These are phyloP conservation scores for Aspergillus awamori DNA, from an alignment of 2,329 filamentous ascomycete species.

Conservation along the genomic window DNA sequence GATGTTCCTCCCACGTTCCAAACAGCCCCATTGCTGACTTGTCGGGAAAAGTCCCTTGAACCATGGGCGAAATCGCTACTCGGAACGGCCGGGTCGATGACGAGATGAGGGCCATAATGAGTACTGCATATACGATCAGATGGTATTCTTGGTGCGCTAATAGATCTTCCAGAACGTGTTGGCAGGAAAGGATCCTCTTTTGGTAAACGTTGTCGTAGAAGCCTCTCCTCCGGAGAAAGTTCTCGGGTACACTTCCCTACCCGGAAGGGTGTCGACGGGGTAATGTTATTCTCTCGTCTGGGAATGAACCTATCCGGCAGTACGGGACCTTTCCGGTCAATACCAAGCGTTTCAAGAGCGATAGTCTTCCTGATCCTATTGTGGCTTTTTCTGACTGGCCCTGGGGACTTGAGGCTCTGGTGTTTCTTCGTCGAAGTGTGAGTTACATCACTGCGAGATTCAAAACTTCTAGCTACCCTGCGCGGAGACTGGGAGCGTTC, in stretches of 20 bases:
- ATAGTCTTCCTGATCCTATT: constrained; percentile 21
- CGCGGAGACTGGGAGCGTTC: background rate
- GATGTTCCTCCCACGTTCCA: constrained; percentile 77
- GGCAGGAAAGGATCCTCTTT: constrained; percentile 58
- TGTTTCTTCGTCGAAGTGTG: background rate
- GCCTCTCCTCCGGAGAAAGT: constrained; percentile 51
- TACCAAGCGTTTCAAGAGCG: constrained; percentile 14
- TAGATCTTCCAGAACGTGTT: constrained; percentile 33
- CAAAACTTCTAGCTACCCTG: background rate
- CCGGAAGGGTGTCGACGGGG: constrained; percentile 54
- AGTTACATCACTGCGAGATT: background rate
- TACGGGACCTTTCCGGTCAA: constrained; percentile 23
- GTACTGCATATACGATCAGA: constrained; percentile 25
- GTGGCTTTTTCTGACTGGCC: constrained; percentile 17
- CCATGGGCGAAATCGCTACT: constrained; percentile 7
- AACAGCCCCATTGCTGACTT: constrained; percentile 68
- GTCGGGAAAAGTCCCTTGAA: constrained; percentile 35
- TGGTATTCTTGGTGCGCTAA: constrained; percentile 16
- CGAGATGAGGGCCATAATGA: constrained; percentile 39
- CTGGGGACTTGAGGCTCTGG: background rate
- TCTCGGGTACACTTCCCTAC: constrained; percentile 53
- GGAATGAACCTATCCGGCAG: constrained; percentile 64
- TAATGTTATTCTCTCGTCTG: constrained; percentile 44
- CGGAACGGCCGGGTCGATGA: constrained; percentile 30
- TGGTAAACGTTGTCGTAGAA: constrained; percentile 47